Evolutionary conservation across 139 green algal genomes (phyloP).

Genomic region (Trebouxia sp.): DNA sequence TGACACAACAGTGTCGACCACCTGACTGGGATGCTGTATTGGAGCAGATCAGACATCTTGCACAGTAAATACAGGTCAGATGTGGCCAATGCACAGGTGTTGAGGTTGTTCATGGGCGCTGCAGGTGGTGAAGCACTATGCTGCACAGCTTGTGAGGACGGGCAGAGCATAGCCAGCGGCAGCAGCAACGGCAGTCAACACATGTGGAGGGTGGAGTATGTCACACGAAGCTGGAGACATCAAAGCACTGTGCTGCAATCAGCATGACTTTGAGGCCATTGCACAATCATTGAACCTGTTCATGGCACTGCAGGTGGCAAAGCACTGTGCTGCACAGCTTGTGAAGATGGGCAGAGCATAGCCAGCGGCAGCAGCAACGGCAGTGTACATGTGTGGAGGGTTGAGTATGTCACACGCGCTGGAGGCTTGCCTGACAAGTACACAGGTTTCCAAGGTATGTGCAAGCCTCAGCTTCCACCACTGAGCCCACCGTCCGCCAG

Average conservation of each 20-base stretch:
- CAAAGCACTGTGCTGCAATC: too few species aligned
- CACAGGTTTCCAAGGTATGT: conserved; percentile 39
- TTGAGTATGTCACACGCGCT: conserved; percentile 68
- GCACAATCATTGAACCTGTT: not conserved
- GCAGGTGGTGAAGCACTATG: conserved; percentile 49
- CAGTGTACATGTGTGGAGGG: conserved; percentile 83
- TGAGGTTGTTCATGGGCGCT: not conserved
- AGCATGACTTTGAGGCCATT: not conserved
- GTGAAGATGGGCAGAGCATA: conserved; percentile 63
- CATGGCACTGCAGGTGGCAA: conserved; percentile 29
- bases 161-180: conserved; percentile 63
- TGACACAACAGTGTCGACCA: too few species aligned
- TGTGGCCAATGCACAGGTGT: not conserved
- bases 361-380: conserved; percentile 65
- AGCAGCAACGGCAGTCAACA: conserved; percentile 74
- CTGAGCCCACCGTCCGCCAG: too few species aligned
- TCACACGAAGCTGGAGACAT: conserved; percentile 35
- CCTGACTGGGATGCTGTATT: too few species aligned
- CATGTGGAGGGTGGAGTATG: conserved; percentile 85
- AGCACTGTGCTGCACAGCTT: conserved; percentile 52
- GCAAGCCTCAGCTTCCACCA: not conserved
- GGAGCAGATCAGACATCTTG: too few species aligned
- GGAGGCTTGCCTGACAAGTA: conserved; percentile 59
- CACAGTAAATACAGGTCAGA: too few species aligned
- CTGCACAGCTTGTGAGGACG: conserved; percentile 56